A percentile compares a stretch with the other conserved stretches of the same genome.
These are phyloP conservation scores for peach (Prunus persica) DNA, from an alignment of 306 rosid genomes.

Conservation along the genomic window Prunus_persica_NCBIv2 NC_034010.1:18679001-18679500, in stretches of 20 bases:
- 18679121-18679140: neutral
- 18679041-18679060: slow-evolving; percentile 16
- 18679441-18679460: neutral
- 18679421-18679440: neutral
- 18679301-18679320: no score
- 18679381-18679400: neutral
- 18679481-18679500: slow-evolving; percentile 62
- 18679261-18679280: no score
- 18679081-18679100: neutral
- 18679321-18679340: no score
- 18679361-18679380: no score
- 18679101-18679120: neutral
- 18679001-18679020: slow-evolving; percentile 60
- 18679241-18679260: no score
- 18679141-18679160: neutral
- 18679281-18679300: no score
- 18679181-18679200: neutral
- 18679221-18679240: neutral
- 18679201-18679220: neutral
- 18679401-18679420: no score
- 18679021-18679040: slow-evolving; percentile 76
- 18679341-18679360: no score
- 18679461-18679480: slow-evolving; percentile 44
- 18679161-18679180: neutral
- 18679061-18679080: neutral